phyloP scores from a whole-genome alignment of 2,329 filamentous ascomycete species.

The Cercospora zeae-maydis region DNA sequence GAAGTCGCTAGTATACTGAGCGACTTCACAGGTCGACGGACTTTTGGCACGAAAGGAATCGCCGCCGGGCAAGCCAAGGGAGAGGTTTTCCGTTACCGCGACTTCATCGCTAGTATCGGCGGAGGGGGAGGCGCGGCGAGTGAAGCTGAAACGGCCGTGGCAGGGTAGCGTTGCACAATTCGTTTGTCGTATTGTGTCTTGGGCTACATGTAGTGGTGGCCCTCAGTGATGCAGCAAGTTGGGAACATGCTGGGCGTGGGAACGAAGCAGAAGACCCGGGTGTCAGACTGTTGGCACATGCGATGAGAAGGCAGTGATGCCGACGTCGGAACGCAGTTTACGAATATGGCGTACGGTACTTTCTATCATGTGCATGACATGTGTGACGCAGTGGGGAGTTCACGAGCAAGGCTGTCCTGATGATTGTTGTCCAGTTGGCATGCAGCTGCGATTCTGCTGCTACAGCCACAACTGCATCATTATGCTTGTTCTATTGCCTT shows the following conservation, averaged over 20 bases:
- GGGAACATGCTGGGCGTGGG: not conserved
- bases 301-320: not conserved
- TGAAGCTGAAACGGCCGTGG: conserved; percentile 15
- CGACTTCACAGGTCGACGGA: conserved; percentile 78
- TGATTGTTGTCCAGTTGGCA: not conserved
- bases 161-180: conserved; percentile 8
- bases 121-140: conserved; percentile 21
- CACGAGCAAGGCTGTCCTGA: no score
- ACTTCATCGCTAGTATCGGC: conserved; percentile 66
- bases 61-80: conserved; percentile 54
- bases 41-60: conserved; percentile 63
- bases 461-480: not conserved
- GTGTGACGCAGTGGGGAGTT: no score
- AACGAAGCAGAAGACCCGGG: not conserved
- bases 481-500: not conserved
- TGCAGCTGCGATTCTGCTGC: not conserved
- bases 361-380: no score
- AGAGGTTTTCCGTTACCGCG: conserved; percentile 89
- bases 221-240: not conserved
- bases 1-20: conserved; percentile 86
- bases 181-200: not conserved
- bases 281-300: not conserved
- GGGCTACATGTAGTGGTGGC: not conserved
- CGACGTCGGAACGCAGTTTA: not conserved
- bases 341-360: not conserved